phyloP scores from a whole-genome alignment of 83 land plant genomes.

The Thuja plicata region DNA sequence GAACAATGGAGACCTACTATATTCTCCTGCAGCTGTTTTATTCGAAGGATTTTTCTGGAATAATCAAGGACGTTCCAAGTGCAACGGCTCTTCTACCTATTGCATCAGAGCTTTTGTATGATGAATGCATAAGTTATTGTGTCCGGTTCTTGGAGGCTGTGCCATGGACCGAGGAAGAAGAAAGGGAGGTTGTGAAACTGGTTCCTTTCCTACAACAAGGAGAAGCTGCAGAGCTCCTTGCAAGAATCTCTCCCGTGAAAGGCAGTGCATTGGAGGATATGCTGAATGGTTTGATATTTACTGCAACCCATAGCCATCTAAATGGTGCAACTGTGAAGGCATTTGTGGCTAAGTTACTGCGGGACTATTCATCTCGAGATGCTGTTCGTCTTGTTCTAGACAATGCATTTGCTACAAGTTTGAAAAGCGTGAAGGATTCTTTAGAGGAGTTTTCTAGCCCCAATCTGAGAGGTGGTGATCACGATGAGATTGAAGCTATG shows the following conservation, averaged over 20 bases:
- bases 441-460: conserved; percentile 90
- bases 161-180: conserved; percentile 92
- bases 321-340: conserved; percentile 77
- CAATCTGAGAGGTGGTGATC: conserved; percentile 74
- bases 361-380: conserved; percentile 69
- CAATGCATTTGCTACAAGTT: conserved; percentile 53
- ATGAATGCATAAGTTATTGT: conserved; percentile 71
- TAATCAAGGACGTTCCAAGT: conserved; percentile 30
- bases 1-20: conserved; percentile 31
- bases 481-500: conserved; percentile 88
- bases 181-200: conserved; percentile 49
- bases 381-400: conserved; percentile 72
- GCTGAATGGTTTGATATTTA: conserved; percentile 64
- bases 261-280: conserved; percentile 60
- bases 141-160: conserved; percentile 84
- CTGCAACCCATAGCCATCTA: conserved; percentile 68
- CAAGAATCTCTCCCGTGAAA: conserved; percentile 54
- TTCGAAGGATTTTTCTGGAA: conserved; percentile 47
- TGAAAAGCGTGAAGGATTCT: conserved; percentile 72
- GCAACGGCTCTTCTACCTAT: conserved; percentile 71
- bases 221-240: conserved; percentile 67
- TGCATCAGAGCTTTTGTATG: conserved; percentile 79
- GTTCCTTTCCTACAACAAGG: conserved; percentile 55
- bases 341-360: conserved; percentile 73
- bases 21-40: conserved; percentile 69